Base-by-base conservation (phyloP, 208 protist species). In the Trypanosoma mega region DNA sequence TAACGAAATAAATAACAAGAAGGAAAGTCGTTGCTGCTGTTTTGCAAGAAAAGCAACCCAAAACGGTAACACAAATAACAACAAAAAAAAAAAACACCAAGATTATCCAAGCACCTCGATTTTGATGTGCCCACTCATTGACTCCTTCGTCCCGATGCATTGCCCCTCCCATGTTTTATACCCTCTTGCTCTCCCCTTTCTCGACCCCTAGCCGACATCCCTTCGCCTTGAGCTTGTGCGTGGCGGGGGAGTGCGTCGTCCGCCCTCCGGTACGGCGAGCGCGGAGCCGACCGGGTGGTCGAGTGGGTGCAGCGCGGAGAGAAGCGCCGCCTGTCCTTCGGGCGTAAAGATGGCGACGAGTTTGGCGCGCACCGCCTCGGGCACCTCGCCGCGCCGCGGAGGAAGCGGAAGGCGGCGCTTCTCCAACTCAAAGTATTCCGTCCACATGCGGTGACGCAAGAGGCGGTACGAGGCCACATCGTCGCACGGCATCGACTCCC, bases 371-470 rank as follows among this genome's bases (percentile, higher is more conserved):
- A 76, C 67, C 0, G 61, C 65, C 3, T 79, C 74, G n/a, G 57
- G 46, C 18, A 59, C 46, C 14, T 76, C 59, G 43, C 4, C 53
- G 43, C 14, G 71, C 72, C 1, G 72, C 55, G 79, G 67, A 3
- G 78, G 62, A 47, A 77, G 81, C 0, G 73, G 78, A 34, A 63
- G 56, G n/a, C 57, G 43, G 45, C 73, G 67, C 21, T 66, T 68
- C 69, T 88, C 76, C 44, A 58, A 52, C 30, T 72, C 78, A 53
- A 83, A 82, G 76, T 92, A 88, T n/a, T 76, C 59, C 52, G 64
- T 48, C 80, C 81, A 87, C 26, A 73, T 67, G 26, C 87, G 80
- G 54, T 80, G 72, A 20, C 85, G 80, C 20, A 88, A 66, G 41
- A 82, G 80, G 29, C 69, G 50, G 57, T 74, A 82, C 23, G 58